Evolutionary conservation across 768 basidiomycete species (phyloP).

Genomic region (Sporobolomyces pararoseus): DNA sequence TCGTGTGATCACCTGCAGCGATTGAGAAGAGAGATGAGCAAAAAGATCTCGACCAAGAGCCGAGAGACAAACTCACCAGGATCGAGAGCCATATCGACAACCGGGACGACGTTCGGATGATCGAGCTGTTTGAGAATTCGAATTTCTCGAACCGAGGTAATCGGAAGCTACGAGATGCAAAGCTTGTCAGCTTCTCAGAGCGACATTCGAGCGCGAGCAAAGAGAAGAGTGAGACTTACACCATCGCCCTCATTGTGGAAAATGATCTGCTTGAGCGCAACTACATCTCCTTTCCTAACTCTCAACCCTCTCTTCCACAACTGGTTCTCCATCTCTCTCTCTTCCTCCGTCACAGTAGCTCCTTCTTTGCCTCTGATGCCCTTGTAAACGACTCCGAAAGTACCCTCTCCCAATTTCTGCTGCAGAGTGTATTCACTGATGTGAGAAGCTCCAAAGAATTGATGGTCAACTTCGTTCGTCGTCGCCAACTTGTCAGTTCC

Average conservation of each 20-base stretch:
- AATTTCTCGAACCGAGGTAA: conserved; percentile 93
- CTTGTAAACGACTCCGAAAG: conserved; percentile 72
- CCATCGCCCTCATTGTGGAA: conserved; percentile 97
- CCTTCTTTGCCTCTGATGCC: conserved; percentile 15
- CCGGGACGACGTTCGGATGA: conserved; percentile 78
- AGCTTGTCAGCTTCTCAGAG: neutral
- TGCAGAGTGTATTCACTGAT: conserved; percentile 74
- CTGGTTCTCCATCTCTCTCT: conserved; percentile 20
- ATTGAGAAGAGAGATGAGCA: neutral
- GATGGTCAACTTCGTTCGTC: neutral
- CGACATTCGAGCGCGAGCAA: neutral
- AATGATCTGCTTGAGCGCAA: conserved; percentile 89
- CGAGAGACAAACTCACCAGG: conserved; percentile 44
- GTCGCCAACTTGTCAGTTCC: no score
- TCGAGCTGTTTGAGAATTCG: conserved; percentile 86
- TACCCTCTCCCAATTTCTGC: conserved; percentile 90
- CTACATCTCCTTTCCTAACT: conserved; percentile 53
- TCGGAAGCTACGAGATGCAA: conserved; percentile 56
- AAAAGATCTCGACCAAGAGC: neutral
- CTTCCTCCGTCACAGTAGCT: neutral
- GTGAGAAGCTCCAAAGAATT: conserved; percentile 48
- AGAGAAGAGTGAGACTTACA: conserved; percentile 52
- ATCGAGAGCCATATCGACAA: conserved; percentile 86
- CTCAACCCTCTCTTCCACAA: conserved; percentile 2
- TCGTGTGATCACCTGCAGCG: conserved; percentile 33